Base-by-base conservation (phyloP, 2,329 filamentous ascomycete genomes). In the Cladosporium sp. region DNA sequence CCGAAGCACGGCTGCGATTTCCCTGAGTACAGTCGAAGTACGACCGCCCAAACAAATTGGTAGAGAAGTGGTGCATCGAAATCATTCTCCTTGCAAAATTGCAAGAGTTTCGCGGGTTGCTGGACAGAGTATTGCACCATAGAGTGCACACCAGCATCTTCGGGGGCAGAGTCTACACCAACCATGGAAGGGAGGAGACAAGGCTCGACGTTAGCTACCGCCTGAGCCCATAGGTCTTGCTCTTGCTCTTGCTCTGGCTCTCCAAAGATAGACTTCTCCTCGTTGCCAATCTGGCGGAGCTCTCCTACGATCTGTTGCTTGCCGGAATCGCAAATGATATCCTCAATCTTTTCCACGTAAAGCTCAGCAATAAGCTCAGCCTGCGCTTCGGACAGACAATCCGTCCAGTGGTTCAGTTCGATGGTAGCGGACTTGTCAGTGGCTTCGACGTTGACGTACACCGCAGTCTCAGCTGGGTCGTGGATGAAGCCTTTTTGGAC, bases 31-130 rank as follows among this genome's bases (percentile, higher is more conserved):
- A 63, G 50, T 14, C 61, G 61, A n/a, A 63, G 61, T 23, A 63
- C 61, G 26, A 63, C 21, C 8, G 61, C 61, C 61, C 61, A 63
- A 18, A 46, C 61, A 18, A 63, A 63, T 31, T 63, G 61, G 33
- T 63, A 63, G 11, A 63, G 21, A 5, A 63, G 18, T 1, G 61
- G 49, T 14, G 50, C 61, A 16, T 63, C 50, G 7, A 56, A 56
- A 12, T 63, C 61, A 16, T 63, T 63, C 50, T 63, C 61, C 35
- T 63, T 63, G 26, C 61, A 63, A 50, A 63, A 63, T 33, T 63
- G 61, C 0, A 63, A 18, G 10, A 63, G 61, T 33, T 63, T 63
- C 0, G 61, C 61, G 18, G 61, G 61, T 26, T 63, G 61, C 10
- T 26, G 61, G 0, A 63, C 61, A 28, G 61, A 29, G 31, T 56